Conservation (phyloP, 163 green algal genomes). For the Picocystis sp. region DNA sequence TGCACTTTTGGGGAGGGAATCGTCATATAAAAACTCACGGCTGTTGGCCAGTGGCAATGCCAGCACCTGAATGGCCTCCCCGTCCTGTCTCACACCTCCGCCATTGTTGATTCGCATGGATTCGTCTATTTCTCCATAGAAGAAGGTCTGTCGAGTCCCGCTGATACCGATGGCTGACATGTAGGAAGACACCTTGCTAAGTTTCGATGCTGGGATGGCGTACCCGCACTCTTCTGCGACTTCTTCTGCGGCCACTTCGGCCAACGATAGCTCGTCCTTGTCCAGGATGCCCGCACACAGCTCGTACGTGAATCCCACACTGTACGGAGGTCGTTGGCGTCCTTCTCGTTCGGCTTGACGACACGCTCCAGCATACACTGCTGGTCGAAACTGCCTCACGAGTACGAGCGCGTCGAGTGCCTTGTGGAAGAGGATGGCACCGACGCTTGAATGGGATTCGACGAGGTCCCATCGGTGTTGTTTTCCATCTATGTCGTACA, state of each 20-base stretch:
- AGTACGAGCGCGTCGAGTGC: conserved; percentile 37
- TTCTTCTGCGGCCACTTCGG: conserved; percentile 39
- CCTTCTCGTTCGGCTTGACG: neutral
- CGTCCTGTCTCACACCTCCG: conserved; percentile 37
- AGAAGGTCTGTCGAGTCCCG: conserved; percentile 34
- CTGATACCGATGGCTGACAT: conserved; percentile 17
- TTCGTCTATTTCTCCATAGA: conserved; percentile 40
- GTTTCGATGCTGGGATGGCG: conserved; percentile 2
- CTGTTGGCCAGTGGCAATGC: conserved; percentile 37
- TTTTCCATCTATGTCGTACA: conserved; percentile 45
- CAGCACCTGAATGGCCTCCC: conserved; percentile 73
- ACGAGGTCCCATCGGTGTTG: conserved; percentile 62
- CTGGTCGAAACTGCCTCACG: conserved; percentile 60
- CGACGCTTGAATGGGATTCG: conserved; percentile 41
- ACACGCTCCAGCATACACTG: conserved; percentile 15
- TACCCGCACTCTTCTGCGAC: conserved; percentile 29
- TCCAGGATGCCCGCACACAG: conserved; percentile 76
- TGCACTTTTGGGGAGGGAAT: conserved; percentile 34
- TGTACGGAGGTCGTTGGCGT: neutral
- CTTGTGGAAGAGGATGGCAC: conserved; percentile 51
- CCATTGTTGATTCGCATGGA: conserved; percentile 23
- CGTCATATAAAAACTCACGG: conserved; percentile 42
- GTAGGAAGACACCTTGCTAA: conserved; percentile 9
- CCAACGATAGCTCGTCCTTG: conserved; percentile 43
- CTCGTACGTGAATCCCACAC: conserved; percentile 69